These are phyloP conservation scores for Cyclostephanos invisitatus DNA, from an alignment of 108 stramenopile genomes.

Conservation along the genomic window DNA sequence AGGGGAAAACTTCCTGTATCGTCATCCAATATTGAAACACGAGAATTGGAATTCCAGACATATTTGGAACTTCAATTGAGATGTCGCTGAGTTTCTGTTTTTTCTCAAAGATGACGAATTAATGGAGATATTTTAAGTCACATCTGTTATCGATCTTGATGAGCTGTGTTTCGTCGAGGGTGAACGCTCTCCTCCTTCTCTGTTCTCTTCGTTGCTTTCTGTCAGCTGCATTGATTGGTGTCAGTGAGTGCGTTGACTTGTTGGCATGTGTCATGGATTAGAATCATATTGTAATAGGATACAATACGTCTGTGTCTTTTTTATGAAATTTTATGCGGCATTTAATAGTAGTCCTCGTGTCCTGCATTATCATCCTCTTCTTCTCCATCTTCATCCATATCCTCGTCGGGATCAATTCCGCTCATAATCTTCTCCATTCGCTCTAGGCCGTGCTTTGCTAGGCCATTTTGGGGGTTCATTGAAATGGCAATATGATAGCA, in stretches of 20 bases:
- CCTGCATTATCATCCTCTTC: conserved; percentile 22
- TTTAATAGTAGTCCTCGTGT: conserved; percentile 22
- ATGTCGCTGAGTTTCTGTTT: no score
- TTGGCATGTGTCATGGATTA: no score
- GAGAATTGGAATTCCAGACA: conserved; percentile 30
- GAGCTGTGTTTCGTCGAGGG: no score
- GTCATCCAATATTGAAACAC: conserved; percentile 40
- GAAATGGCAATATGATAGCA: conserved; percentile 78
- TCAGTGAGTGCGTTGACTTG: no score
- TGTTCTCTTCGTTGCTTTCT: no score
- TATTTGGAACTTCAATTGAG: conserved; percentile 1
- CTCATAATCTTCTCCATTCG: conserved; percentile 73
- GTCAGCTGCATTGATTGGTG: no score
- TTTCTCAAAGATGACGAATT: no score
- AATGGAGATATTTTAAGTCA: no score
- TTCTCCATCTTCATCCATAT: conserved; percentile 28
- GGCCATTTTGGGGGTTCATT: conserved; percentile 67
- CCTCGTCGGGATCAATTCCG: conserved; percentile 51
- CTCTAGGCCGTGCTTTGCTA: conserved; percentile 66
- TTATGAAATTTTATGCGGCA: background rate
- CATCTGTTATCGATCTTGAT: no score
- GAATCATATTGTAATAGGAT: no score
- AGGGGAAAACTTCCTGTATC: conserved; percentile 46
- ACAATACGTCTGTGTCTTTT: no score
- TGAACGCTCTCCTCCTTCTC: no score